Base-by-base conservation (phyloP, 306 rosid species). In the Fragaria iinumae region DNA sequence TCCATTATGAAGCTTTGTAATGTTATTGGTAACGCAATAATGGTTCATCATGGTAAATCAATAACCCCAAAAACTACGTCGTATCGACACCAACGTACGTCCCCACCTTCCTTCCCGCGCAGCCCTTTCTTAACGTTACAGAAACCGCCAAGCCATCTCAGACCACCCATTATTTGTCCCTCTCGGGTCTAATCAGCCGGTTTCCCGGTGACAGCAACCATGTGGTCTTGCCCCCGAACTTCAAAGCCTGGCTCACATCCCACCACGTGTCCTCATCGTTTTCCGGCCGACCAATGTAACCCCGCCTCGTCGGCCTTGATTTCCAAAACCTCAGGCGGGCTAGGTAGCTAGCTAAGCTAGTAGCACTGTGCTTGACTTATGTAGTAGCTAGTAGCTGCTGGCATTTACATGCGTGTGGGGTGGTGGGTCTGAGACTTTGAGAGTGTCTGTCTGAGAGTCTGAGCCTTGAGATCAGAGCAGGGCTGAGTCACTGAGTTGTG, bases 251-350 rank as follows among this genome's bases (percentile, higher is more conserved):
- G 80, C 27, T 62, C 32, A 25, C 7, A 36, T 13, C 64, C 34
- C 21, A 45, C 89, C 91, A 86, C 88, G 87, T 80, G 78, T 75
- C 81, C 39, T 45, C 5, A 3, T 39, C 50, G 23, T 38, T 56
- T n/a, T n/a, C 53, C 9, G 38, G 11, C 38, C 55, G 0, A 0
- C 82, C 80, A 85, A 71, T 83, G 0, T 9, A 0, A 2, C 0
- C 0, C 0, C 1, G 86, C 47, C 89, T 79, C 89, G 86, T 77
- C 20, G 69, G 45, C 45, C 44, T 65, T 7, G 23, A 34, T 17
- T 7, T 65, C 69, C 47, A 36, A 36, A 36, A 6, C 18, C 4
- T 36, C 69, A 65, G 47, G 69, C 69, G 25, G 3, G 47, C 6
- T 13, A 12, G 36, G 16, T 23, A 57, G 63, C 4, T 16, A 14